Base-by-base conservation (phyloP, 495 filamentous ascomycete species). In the Extremus antarcticus region DNA sequence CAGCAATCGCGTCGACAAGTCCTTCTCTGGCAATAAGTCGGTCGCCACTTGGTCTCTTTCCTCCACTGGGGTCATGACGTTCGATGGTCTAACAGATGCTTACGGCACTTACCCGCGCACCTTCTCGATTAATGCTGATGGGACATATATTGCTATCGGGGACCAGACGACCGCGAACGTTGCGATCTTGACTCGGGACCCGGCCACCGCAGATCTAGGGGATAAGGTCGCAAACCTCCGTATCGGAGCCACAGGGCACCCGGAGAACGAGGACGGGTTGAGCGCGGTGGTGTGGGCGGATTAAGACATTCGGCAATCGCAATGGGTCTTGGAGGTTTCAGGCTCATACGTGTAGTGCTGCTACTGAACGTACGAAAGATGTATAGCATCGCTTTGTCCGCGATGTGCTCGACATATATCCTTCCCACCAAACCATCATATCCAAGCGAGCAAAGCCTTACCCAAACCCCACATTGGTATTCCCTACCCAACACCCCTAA, bases 1-100 rank as follows among this genome's bases (percentile, higher is more conserved):
- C 17, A 74, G 73, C 8, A 67, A 76, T 53, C 72, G 76, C 0
- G 67, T 59, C 22, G 76, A 77, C 49, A 61, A 67, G 19, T 64
- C 63, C 0, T 75, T 71, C 47, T 55, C 57, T 4, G 62, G 63
- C 0, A 59, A 60, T 55, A 73, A 73, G 57, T 70, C 67, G 2
- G 63, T 72, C 40, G 64, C 66, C 41, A 70, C 29, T 35, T 35
- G 29, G 29, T 7, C 4, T 4, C 29, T 35, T 35, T 35, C 29
- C 24, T 47, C 58, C 7, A 74, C 76, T 43, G 65, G 60, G 21
- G 60, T 55, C 20, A 51, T 71, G 19, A 39, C 10, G 10, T 73
- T 71, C 54, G 25, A 55, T 2, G 62, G 63, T 2, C 51, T 71
- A 3, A 55, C 49, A 19, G 71, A 66, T 2, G 62, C 66, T 2